Evolutionary conservation across 768 basidiomycete species (phyloP), one percentile per base, ranked within the genome.

Genomic region (Gelatoporia subvermispora): DNA sequence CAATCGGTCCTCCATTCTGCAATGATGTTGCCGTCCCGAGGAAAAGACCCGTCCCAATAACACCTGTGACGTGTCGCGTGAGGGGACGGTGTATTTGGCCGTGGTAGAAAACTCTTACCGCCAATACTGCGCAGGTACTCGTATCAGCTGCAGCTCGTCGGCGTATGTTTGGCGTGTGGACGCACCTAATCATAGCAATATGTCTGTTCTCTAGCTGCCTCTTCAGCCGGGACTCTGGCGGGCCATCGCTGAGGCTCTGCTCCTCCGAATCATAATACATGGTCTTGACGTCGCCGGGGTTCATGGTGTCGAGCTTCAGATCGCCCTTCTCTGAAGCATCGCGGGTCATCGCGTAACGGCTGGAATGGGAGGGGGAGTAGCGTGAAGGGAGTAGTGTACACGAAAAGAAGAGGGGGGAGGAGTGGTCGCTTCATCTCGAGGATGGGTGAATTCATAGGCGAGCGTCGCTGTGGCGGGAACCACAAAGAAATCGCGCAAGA

Each of bases 141-240:
- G 28, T 31, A 13, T 31, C 13, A 31, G 28, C 28, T 31, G 20
- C 34, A 47, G 8, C 15, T 21, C 0, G n/a, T n/a, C 22, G n/a
- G 28, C 20, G 25, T 2, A 41, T 43, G 31, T 7, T 41, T 22
- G 4, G 20, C 4, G 10, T 10, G 8, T 25, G 5, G 17, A 53
- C 66, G 43, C 44, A 73, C 84, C 85, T 87, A 55, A 89, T 88
- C 86, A 89, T 88, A 43, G 87, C 84, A 50, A 90, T 75, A 61
- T 90, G 88, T 16, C 88, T 73, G 59, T 86, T 88, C 56, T 67
- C 66, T 25, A 65, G 59, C 52, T 65, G 63, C 4, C 63, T 60
- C 40, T 61, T 55, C 39, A 65, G 55, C 16, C 37, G 36, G 15
- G 28, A 36, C 28, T 43, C 25, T 8, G 41, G 18, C 16, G 41